phyloP scores from a whole-genome alignment of 768 basidiomycete genomes.

The Tricholoma bakamatsutake region DNA sequence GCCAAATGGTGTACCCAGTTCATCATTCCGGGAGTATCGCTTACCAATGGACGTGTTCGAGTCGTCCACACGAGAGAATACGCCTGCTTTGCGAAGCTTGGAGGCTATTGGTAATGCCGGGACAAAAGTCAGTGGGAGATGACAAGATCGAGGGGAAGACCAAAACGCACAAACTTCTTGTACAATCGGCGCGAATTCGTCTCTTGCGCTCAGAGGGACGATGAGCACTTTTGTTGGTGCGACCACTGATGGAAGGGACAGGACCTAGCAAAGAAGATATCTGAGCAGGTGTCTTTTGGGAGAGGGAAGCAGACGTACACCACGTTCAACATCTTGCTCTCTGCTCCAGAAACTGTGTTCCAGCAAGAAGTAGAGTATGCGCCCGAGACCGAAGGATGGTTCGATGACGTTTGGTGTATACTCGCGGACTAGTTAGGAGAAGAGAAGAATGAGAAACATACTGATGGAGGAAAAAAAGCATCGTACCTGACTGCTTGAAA shows the following conservation, averaged over 20 bases:
- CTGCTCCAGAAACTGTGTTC: slow-evolving; percentile 97
- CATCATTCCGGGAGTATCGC: slow-evolving; percentile 97
- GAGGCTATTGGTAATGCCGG: slow-evolving; percentile 43
- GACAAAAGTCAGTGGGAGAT: slow-evolving; percentile 5
- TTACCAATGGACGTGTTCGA: slow-evolving; percentile 94
- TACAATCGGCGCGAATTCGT: slow-evolving; percentile 80
- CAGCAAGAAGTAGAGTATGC: slow-evolving; percentile 88
- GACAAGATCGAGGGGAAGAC: not conserved
- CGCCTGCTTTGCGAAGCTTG: slow-evolving; percentile 82
- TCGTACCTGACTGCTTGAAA: slow-evolving; percentile 80
- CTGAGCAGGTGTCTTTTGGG: not conserved
- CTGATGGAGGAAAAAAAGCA: not conserved
- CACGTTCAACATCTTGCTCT: slow-evolving; percentile 86
- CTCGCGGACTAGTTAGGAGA: slow-evolving; percentile 67
- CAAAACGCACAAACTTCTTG: slow-evolving; percentile 80
- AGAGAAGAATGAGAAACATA: slow-evolving; percentile 1
- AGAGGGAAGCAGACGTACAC: slow-evolving; percentile 44
- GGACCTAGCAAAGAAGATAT: slow-evolving; percentile 46
- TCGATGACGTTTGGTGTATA: slow-evolving; percentile 98
- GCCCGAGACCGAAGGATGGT: slow-evolving; percentile 96
- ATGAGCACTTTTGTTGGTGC: slow-evolving; percentile 97
- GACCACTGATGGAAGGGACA: slow-evolving; percentile 83
- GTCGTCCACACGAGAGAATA: slow-evolving; percentile 93
- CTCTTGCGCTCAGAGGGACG: slow-evolving; percentile 84
- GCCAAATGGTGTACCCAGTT: slow-evolving; percentile 96